Evolutionary conservation across 805 yeast genomes (phyloP), one percentile per base, ranked within the genome.

Genomic region (Yamadazyma nakazawae): DNA sequence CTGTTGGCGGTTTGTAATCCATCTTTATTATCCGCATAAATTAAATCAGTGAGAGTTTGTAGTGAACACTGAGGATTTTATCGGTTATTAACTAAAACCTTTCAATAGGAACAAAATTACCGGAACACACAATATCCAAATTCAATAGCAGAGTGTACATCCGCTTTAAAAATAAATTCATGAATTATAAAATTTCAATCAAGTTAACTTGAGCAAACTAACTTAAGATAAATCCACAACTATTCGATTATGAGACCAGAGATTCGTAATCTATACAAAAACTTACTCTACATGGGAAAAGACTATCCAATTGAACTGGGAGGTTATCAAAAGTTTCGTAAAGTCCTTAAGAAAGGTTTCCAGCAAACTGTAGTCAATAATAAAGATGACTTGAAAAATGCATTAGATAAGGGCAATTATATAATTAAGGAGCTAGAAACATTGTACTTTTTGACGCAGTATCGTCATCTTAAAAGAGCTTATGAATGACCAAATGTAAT

Each of bases 231-330:
- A 21, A 21, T 7, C 24, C 4, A 21, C 4, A 21, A 21, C 4
- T 21, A 21, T 21, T 21, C 4, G 24, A 24, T 10, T 14, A 62
- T 63, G 68, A 54, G 61, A 38, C 58, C 59, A 7, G 40, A 54
- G 35, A 55, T 63, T 24, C 45, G 66, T 25, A 49, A 49, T 10
- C 48, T 62, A 34, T 63, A 58, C 54, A 60, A 60, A 48, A 54
- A 51, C 37, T 53, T 68, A 17, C 52, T 66, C 12, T 68, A 56
- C 50, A 63, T 67, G 71, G 71, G 65, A 8, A 57, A 54, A 37
- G 69, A 65, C 31, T 67, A 68, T 48, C 72, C 74, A n/a, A 50
- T 26, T 6, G 54, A 56, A 42, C 55, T 60, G 24, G 68, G 68
- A 4, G 68, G 70, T 2, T 62, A 59, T 42, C 32, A n/a, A 11